These are phyloP conservation scores for Debaryomyces tyrocola DNA, from an alignment of 805 yeast genomes.

Conservation along the genomic window DNA sequence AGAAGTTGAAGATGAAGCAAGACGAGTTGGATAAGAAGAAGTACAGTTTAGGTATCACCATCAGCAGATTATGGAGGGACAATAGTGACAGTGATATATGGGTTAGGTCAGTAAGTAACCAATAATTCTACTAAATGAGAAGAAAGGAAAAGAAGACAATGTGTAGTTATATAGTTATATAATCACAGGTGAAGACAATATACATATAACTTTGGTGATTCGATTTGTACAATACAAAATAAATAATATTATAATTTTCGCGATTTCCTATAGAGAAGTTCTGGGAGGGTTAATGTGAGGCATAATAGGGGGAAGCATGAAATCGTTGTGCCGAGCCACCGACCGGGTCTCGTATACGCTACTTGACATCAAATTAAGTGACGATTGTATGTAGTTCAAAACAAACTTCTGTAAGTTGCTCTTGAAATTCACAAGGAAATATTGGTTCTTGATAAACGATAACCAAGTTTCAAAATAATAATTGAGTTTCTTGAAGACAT, in stretches of 20 bases:
- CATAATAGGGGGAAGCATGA: background rate
- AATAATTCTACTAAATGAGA: background rate
- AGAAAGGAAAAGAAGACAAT: background rate
- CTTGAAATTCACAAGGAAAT: background rate
- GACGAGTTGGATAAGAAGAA: constrained; percentile 44
- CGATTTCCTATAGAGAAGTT: background rate
- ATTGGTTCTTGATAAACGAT: constrained; percentile 10
- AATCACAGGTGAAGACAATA: background rate
- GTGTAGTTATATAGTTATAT: background rate
- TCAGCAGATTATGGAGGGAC: constrained; percentile 44
- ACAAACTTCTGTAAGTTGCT: background rate
- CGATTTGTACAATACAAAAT: background rate
- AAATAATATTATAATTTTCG: too few relatives aligned
- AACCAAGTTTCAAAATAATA: constrained; percentile 26
- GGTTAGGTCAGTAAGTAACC: constrained; percentile 27
- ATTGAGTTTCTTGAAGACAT: constrained; percentile 20
- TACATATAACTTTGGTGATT: background rate
- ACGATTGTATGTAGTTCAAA: background rate
- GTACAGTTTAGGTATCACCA: constrained; percentile 40
- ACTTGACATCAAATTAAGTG: background rate
- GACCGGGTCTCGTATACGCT: background rate
- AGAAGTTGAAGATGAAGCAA: constrained; percentile 36
- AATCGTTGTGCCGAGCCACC: background rate
- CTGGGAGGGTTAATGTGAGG: background rate
- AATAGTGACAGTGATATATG: constrained; percentile 43